Conservation (phyloP, 148 eudicot species). For the Tetragonia tetragonoides region DNA sequence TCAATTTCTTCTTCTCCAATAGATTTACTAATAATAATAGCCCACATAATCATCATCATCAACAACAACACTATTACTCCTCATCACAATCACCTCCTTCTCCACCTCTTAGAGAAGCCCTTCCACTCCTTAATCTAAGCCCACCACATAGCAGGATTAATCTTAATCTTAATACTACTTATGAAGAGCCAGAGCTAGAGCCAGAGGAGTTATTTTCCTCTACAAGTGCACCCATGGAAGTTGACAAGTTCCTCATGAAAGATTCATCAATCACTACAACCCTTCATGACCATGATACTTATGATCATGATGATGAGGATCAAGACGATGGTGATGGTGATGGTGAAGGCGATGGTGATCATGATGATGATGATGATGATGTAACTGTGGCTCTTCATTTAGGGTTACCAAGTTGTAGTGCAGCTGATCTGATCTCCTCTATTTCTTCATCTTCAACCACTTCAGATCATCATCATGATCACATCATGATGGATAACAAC, state of each 20-base stretch:
- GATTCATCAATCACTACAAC: background rate
- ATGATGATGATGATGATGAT: conserved; percentile 27
- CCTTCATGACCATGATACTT: background rate
- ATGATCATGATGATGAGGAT: background rate
- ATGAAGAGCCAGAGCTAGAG: conserved; percentile 24
- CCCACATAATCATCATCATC: background rate
- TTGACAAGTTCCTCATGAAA: conserved; percentile 23
- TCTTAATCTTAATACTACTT: conserved; percentile 20
- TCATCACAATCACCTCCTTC: conserved; percentile 42
- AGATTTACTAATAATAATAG: background rate
- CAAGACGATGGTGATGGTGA: too few relatives aligned
- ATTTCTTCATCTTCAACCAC: conserved; percentile 27
- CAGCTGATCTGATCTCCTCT: conserved; percentile 33
- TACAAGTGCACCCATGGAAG: conserved; percentile 34
- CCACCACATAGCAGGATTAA: conserved; percentile 24
- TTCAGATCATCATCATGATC: conserved; percentile 23
- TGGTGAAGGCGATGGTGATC: background rate
- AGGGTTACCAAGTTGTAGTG: conserved; percentile 46
- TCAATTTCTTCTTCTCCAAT: conserved; percentile 29
- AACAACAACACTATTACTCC: background rate
- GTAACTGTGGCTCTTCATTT: conserved; percentile 48
- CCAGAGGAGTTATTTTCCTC: conserved; percentile 20
- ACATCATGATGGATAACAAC: background rate
- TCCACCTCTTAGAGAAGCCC: conserved; percentile 57
- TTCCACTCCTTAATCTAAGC: conserved; percentile 48